Percentiles rank a stretch among this genome's conserved stretches.
These are phyloP conservation scores for Lactarius psammicola DNA, from an alignment of 768 basidiomycete genomes.

Conservation along the genomic window DNA sequence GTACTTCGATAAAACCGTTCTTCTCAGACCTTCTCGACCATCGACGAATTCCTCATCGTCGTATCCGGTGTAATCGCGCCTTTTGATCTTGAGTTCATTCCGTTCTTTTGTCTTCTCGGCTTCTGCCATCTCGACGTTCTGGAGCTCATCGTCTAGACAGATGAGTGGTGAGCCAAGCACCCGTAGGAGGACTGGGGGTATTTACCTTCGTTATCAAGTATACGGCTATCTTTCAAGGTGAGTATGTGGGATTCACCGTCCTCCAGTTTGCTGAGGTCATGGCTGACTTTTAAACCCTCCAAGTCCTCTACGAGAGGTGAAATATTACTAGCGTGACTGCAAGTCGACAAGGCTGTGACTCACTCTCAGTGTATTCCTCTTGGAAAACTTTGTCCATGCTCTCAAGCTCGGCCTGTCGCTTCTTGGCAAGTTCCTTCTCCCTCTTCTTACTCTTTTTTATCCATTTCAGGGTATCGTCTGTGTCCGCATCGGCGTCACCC, in stretches of 20 bases:
- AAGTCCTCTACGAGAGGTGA: slow-evolving; percentile 67
- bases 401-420: slow-evolving; percentile 79
- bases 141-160: slow-evolving; percentile 87
- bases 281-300: slow-evolving; percentile 91
- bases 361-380: slow-evolving; percentile 86
- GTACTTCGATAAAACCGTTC: slow-evolving; percentile 85
- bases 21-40: slow-evolving; percentile 75
- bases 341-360: slow-evolving; percentile 34
- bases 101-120: slow-evolving; percentile 77
- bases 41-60: slow-evolving; percentile 92
- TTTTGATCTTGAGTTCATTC: slow-evolving; percentile 83
- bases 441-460: slow-evolving; percentile 87
- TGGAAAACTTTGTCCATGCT: slow-evolving; percentile 76
- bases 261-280: slow-evolving; percentile 88
- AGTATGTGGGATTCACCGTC: slow-evolving; percentile 95
- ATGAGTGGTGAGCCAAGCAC: slow-evolving; percentile 8
- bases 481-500: slow-evolving; percentile 78
- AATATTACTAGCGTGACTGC: slow-evolving; percentile 6
- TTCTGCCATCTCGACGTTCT: slow-evolving; percentile 94
- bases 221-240: slow-evolving; percentile 93
- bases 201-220: slow-evolving; percentile 91
- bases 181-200: slow-evolving; percentile 2
- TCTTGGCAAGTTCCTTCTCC: slow-evolving; percentile 83
- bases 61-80: slow-evolving; percentile 87
- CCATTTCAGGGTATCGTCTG: slow-evolving; percentile 85